Base-by-base conservation (phyloP, 345 rosid species). In the Syzygium jambos region DNA sequence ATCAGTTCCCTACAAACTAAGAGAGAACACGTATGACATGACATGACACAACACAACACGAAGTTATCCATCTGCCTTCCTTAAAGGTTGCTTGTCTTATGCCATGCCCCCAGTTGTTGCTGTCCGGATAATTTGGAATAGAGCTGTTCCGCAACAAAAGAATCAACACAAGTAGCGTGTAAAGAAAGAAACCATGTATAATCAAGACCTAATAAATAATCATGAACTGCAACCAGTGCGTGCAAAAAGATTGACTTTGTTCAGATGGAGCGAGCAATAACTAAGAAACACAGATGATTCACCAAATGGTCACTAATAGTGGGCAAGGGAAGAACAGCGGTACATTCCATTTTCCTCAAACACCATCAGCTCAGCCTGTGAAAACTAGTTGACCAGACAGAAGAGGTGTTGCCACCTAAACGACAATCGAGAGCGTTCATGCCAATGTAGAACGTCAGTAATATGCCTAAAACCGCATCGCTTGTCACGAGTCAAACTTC, bases 81-180 rank as follows among this genome's bases (percentile, higher is more conserved):
- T 38, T 43, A 23, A 29, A 46, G 57, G 49, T 61, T 17, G 83
- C 34, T 86, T 34, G 84, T 23, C 25, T 52, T 73, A 85, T n/a
- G 87, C 87, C 87, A 88, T 90, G 89, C 96, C 95, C 86, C 94
- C 93, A 34, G 94, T 93, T 30, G 98, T 92, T 34, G 98, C 98
- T 4, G 97, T 95, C 93, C 99, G 93, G 92, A 95, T 96, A 87
- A 98, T 96, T 95, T 98, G 98, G 93, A 98, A 98, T 17, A 98
- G 95, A 89, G 98, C 99, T 95, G 99, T 87, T 86, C 49, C 86
- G 86, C 80, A 5, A 34, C 80, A 73, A 34, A 85, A 88, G 73
- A 61, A 29, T 7, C 43, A 30, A 30, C 19, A 41, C 16, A 68
- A 51, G 11, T 17, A 65, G 43, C 55, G 23, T 27, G 14, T n/a